Evolutionary conservation across 1,284 basidiomycete genomes (phyloP).

Genomic region (Sutorius eximius): DNA sequence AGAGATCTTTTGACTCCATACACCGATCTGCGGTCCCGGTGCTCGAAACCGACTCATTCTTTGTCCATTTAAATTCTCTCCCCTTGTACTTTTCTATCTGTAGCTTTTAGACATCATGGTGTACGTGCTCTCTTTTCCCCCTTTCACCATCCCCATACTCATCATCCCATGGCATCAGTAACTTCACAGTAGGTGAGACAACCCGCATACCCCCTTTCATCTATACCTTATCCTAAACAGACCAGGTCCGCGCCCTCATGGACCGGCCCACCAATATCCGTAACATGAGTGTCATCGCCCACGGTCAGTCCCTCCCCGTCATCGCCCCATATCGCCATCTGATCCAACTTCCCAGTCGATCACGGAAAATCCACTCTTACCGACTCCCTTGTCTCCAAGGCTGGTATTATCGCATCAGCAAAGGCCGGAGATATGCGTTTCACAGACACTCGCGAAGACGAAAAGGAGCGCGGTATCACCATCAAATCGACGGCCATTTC

Average conservation of each 20-base stretch:
- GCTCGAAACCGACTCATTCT: slow-evolving; percentile 10
- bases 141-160: slow-evolving; percentile 29
- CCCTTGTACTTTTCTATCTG: slow-evolving; percentile 34
- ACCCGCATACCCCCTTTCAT: background rate
- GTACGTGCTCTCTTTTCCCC: slow-evolving; percentile 48
- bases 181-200: slow-evolving; percentile 82
- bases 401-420: slow-evolving; percentile 95
- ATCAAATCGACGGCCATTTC: slow-evolving; percentile 99
- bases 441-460: slow-evolving; percentile 97
- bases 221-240: slow-evolving; percentile 40
- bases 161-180: slow-evolving; percentile 54
- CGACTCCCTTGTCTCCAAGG: slow-evolving; percentile 98
- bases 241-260: slow-evolving; percentile 91
- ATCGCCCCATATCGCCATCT: slow-evolving; percentile 15
- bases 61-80: slow-evolving; percentile 4
- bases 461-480: slow-evolving; percentile 99
- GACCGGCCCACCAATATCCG: slow-evolving; percentile 90
- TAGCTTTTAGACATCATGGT: slow-evolving; percentile 68
- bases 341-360: slow-evolving; percentile 68
- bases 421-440: slow-evolving; percentile 98
- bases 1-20: slow-evolving; percentile 8
- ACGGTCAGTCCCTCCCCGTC: slow-evolving; percentile 55
- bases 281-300: slow-evolving; percentile 99
- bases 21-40: slow-evolving; percentile 20
- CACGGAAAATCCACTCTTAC: slow-evolving; percentile 99